Evolutionary conservation across 2,329 filamentous ascomycete species (phyloP), one percentile per base, ranked within the genome.

Genomic region (Xylariaceae sp.): DNA sequence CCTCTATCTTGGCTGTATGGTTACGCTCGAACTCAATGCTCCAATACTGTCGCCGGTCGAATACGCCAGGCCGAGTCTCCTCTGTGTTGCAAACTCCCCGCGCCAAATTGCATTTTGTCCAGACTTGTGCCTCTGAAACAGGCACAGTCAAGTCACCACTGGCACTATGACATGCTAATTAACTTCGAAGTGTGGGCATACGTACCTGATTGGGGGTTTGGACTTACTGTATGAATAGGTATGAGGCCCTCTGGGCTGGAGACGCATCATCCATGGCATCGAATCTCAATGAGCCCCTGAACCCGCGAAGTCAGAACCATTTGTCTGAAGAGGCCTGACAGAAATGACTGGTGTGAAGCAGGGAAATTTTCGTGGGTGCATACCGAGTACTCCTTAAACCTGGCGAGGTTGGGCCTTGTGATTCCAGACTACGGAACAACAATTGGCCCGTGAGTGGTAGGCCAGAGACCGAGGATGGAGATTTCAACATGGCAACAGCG

Each of bases 1-100:
- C 72, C 48, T 71, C 64, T 1, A 77, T 63, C 0, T 70, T 73
- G 4, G 77, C 58, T 0, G 74, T 72, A 0, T 59, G 58, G 3
- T 63, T 58, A 0, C 77, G 60, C 0, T 65, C 56, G 1, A 70
- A 51, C 42, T 74, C 71, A 9, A 72, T 45, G 5, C 10, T 36
- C 12, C 33, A 12, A 36, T 36, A 12, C 10, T 55, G 49, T 77
- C 75, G 9, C 74, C 74, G 19, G 66, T 71, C 22, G 68, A 27
- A 27, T 27, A 27, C 22, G 7, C 22, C 22, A 27, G 22, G 22
- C 22, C 22, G 22, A 5, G 7, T 27, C 22, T 27, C 4, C 22
- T 27, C 7, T 27, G 22, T 7, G 22, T 27, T 27, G 22, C 65
- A 45, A 69, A 74, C 30, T 39, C 9, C 10, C 31, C 30, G 14